Conservation (phyloP, 768 basidiomycete genomes). For the Gloeopeniophorella convolvens region DNA sequence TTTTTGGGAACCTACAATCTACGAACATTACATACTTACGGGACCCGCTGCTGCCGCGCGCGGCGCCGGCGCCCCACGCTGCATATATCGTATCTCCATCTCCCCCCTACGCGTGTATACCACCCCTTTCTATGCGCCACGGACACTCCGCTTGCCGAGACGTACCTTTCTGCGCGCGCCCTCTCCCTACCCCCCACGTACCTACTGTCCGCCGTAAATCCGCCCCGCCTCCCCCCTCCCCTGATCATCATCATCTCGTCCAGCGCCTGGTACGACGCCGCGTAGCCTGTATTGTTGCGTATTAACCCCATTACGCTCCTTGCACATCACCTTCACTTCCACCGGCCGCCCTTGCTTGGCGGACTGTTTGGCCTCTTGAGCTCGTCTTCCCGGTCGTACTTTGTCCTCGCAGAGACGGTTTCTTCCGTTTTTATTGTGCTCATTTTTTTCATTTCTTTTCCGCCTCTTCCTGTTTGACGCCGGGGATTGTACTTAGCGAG, state of each 20-base stretch:
- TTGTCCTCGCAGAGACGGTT: constrained; percentile 6
- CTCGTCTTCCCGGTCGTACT: constrained; percentile 13
- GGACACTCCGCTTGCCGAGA: not conserved
- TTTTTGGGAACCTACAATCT: not conserved
- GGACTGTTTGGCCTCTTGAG: constrained; percentile 5
- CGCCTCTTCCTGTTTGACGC: not conserved
- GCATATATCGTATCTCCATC: constrained; percentile 15
- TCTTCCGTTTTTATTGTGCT: not conserved
- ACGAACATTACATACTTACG: constrained; percentile 15
- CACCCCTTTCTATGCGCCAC: not conserved
- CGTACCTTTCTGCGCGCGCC: not conserved
- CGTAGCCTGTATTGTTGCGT: too few relatives aligned
- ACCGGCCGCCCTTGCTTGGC: not conserved
- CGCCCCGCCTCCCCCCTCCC: not conserved
- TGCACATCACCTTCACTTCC: too few relatives aligned
- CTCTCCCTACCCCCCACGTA: not conserved
- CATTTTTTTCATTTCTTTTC: not conserved
- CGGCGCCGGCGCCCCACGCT: not conserved
- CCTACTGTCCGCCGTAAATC: not conserved
- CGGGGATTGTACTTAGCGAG: not conserved
- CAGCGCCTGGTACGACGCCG: too few relatives aligned
- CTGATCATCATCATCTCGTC: not conserved
- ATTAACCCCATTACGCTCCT: too few relatives aligned
- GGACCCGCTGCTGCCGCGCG: not conserved
- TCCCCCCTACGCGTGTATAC: constrained; percentile 17